Conservation (phyloP, 805 yeast species). For the Myxozyma nipponensis region DNA sequence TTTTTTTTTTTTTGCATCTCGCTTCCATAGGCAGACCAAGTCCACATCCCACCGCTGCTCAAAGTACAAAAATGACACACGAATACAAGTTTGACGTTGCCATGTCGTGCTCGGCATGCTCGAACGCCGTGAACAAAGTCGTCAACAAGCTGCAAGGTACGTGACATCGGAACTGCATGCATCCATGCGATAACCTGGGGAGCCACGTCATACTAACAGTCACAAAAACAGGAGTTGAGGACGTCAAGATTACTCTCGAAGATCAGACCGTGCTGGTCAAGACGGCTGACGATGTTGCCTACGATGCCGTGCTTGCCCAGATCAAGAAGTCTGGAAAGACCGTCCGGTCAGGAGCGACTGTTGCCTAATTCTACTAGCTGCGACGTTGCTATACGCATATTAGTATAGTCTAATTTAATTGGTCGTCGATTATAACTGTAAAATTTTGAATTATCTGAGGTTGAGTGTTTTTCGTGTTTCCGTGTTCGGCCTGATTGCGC, state of each 20-base stretch:
- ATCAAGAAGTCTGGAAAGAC: slow-evolving; percentile 90
- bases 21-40: not conserved
- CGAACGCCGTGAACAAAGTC: slow-evolving; percentile 78
- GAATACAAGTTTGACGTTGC: slow-evolving; percentile 76
- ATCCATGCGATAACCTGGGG: not conserved
- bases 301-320: slow-evolving; percentile 73
- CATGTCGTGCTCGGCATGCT: slow-evolving; percentile 84
- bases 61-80: slow-evolving; percentile 50
- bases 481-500: not conserved
- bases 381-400: too few relatives aligned
- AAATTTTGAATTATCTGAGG: too few relatives aligned
- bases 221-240: slow-evolving; percentile 65
- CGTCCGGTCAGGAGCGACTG: slow-evolving; percentile 59
- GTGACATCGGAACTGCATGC: not conserved
- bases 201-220: slow-evolving; percentile 31
- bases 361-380: slow-evolving; percentile 44
- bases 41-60: too few relatives aligned
- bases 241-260: slow-evolving; percentile 70
- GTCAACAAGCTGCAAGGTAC: slow-evolving; percentile 30
- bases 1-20: too few relatives aligned
- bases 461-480: not conserved
- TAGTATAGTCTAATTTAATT: too few relatives aligned
- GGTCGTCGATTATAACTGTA: not conserved
- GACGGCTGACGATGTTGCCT: slow-evolving; percentile 52
- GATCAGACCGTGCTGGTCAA: slow-evolving; percentile 77